Conservation (phyloP, 2,329 filamentous ascomycete species). For the Alternaria novae-zelandiae region DNA sequence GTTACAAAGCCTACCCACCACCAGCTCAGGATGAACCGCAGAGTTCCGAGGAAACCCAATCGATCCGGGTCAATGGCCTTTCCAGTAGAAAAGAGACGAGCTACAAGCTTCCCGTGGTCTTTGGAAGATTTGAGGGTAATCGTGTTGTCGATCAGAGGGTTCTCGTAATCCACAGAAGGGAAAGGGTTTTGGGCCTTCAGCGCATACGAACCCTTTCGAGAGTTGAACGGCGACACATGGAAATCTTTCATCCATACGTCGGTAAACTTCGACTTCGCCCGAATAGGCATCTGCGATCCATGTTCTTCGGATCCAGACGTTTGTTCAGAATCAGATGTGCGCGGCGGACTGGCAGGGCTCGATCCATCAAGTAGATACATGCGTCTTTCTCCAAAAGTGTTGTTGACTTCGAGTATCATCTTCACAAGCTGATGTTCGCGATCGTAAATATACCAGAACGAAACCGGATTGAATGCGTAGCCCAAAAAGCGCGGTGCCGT, state of each 20-base stretch:
- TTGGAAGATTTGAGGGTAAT: conserved; percentile 68
- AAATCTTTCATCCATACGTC: conserved; percentile 72
- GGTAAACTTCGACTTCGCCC: conserved; percentile 50
- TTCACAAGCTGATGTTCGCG: conserved; percentile 62
- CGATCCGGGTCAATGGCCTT: conserved; percentile 57
- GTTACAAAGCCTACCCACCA: conserved; percentile 73
- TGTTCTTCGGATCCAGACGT: conserved; percentile 3
- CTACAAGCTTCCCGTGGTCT: conserved; percentile 65
- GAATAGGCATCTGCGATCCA: neutral
- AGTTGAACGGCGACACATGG: conserved; percentile 78
- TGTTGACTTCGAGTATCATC: conserved; percentile 77
- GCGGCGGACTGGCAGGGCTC: conserved; percentile 36
- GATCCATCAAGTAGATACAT: conserved; percentile 65
- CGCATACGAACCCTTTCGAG: conserved; percentile 56
- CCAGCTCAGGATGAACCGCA: conserved; percentile 62
- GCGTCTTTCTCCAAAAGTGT: conserved; percentile 75
- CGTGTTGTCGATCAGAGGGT: conserved; percentile 60
- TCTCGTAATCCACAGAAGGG: conserved; percentile 36
- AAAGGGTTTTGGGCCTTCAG: conserved; percentile 56
- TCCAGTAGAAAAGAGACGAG: conserved; percentile 63
- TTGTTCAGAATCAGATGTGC: conserved; percentile 17
- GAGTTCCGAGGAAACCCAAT: conserved; percentile 54
- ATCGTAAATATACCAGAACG: conserved; percentile 80
- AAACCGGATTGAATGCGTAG: conserved; percentile 77
- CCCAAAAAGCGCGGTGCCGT: conserved; percentile 73